These are phyloP conservation scores for Chlorella sp. DNA, from an alignment of 139 green algal species.

Conservation along the genomic window DNA sequence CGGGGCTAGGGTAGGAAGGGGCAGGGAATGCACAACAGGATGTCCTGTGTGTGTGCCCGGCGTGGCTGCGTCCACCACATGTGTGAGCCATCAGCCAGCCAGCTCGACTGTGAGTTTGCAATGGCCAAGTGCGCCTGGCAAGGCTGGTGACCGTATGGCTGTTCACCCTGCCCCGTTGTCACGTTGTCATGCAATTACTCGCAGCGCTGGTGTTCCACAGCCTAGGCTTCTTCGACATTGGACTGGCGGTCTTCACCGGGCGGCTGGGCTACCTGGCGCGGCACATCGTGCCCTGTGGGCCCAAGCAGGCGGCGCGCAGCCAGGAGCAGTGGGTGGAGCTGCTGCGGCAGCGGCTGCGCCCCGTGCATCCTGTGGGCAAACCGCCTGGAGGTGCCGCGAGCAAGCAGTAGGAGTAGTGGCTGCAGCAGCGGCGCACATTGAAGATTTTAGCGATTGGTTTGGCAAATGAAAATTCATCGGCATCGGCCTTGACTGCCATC, in stretches of 20 bases:
- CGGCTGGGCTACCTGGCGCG: constrained; percentile 37
- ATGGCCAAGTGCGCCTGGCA: neutral
- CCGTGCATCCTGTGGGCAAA: neutral
- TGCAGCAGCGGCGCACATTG: too few species aligned
- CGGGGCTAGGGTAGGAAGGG: too few species aligned
- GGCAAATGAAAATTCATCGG: too few species aligned
- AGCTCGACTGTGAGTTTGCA: neutral
- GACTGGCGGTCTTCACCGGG: constrained; percentile 51
- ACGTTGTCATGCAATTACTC: neutral
- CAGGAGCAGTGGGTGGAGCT: neutral
- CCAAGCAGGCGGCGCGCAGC: constrained; percentile 12
- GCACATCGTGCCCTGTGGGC: constrained; percentile 37
- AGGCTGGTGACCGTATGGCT: neutral
- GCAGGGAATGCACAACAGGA: neutral
- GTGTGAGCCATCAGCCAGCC: neutral
- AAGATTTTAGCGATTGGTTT: too few species aligned
- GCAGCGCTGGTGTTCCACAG: constrained; percentile 54
- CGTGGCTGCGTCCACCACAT: too few species aligned
- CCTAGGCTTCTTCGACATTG: constrained; percentile 74
- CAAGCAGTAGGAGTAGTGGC: neutral
- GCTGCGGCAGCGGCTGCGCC: neutral
- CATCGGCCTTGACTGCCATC: too few species aligned
- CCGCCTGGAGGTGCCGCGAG: neutral
- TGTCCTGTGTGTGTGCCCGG: too few species aligned
- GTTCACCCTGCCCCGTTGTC: neutral